phyloP scores from a whole-genome alignment of 2,329 filamentous ascomycete genomes.

The Colletotrichum noveboracense region DNA sequence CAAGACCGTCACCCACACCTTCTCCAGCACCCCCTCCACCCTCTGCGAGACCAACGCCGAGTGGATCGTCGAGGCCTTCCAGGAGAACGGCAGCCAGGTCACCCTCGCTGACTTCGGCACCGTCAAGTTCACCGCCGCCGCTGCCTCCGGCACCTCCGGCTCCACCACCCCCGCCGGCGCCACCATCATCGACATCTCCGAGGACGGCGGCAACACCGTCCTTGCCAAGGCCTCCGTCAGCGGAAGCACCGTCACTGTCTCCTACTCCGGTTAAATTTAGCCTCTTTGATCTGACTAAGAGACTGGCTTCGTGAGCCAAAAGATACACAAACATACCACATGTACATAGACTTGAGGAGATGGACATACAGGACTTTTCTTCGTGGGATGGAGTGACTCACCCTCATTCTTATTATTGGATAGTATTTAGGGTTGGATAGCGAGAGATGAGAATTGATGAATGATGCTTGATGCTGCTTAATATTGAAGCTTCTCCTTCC shows the following conservation, averaged over 20 bases:
- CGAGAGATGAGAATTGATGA: background rate
- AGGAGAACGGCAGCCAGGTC: conserved; percentile 27
- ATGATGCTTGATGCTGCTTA: background rate
- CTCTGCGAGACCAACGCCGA: conserved; percentile 64
- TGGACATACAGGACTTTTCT: background rate
- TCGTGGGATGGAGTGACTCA: background rate
- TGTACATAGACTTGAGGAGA: background rate
- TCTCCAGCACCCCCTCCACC: conserved; percentile 45
- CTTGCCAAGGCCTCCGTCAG: conserved; percentile 14
- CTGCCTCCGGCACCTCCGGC: conserved; percentile 26
- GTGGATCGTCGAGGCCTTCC: conserved; percentile 64
- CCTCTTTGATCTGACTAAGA: background rate
- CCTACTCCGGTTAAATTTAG: conserved; percentile 2
- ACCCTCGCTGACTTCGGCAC: conserved; percentile 34
- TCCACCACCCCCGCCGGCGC: conserved; percentile 19
- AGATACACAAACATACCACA: background rate
- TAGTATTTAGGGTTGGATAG: background rate
- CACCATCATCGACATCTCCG: conserved; percentile 25
- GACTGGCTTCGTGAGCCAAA: background rate
- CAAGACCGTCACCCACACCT: conserved; percentile 54
- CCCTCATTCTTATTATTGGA: background rate
- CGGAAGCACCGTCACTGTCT: conserved; percentile 15
- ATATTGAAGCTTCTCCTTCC: background rate
- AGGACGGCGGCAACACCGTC: background rate
- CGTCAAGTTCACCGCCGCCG: conserved; percentile 29